Evolutionary conservation across 2,329 filamentous ascomycete species (phyloP), one percentile per base, ranked within the genome.

Genomic region (Penicillium concentricum): DNA sequence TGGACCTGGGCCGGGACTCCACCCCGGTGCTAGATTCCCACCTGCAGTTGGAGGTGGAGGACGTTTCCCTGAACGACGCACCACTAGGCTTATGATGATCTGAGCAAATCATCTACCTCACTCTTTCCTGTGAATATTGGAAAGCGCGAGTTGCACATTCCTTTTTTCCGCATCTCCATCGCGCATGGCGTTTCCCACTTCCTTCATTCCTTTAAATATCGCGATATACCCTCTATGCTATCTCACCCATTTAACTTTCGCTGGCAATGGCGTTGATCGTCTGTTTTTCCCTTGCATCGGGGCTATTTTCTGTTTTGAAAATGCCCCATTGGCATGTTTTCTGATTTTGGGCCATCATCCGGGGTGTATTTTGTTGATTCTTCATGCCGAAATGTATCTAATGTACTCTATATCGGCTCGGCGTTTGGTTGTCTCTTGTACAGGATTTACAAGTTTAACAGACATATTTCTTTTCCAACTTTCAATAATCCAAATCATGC

Each of bases 41-140:
- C 67, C 71, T 26, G 63, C 65, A 4, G 62, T 70, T 28, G 63
- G 67, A 3, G 62, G 69, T 22, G 67, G 72, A 20, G 69, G 75
- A 45, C 74, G 76, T 28, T 79, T 79, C 67, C 79, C 79, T 1
- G 78, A 81, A 67, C 72, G 79, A 59, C 73, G 79, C 62, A 80
- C 77, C 9, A 81, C 79, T 56, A 75, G 67, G 67, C 67, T 81
- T 63, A 79, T 79, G 76, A 80, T 79, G 74, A 72, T 74, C 72
- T 78, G 71, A 78, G 60, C 28, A 54, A 24, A 45, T 38, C 28
- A 10, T 30, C 34, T 22, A 39, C 5, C 15, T 41, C 39, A 5
- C 20, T 10, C 2, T 38, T 48, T 26, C 44, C 5, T 39, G 9
- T 20, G 28, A 15, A 28, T 12, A 1, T 35, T 22, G 20, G 41